phyloP scores from a whole-genome alignment of 176 grass and related monocot species.

The Aegilops longissima region DNA sequence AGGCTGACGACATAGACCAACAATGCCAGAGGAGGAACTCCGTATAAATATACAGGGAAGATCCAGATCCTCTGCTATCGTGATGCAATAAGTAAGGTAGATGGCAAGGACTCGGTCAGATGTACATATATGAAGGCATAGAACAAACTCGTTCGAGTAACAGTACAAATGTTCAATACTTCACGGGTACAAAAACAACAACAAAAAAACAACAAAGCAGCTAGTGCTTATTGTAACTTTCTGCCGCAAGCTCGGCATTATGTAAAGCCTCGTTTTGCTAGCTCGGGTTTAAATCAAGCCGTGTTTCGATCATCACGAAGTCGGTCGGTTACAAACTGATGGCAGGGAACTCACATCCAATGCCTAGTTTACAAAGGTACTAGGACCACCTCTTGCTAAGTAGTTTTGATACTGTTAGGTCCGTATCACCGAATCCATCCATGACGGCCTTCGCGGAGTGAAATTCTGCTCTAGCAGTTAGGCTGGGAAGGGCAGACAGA shows the following conservation, averaged over 20 bases:
- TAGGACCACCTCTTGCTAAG: constrained; percentile 57
- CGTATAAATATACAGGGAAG: background rate
- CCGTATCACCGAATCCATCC: constrained; percentile 73
- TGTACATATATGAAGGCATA: background rate
- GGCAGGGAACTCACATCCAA: background rate
- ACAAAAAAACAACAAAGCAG: background rate
- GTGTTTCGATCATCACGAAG: background rate
- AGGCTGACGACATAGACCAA: too few species aligned
- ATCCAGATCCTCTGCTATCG: background rate
- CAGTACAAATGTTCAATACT: background rate
- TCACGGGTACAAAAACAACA: background rate
- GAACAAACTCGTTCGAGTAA: background rate
- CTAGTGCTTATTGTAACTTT: background rate
- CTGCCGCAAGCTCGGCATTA: background rate
- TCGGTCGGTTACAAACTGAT: background rate
- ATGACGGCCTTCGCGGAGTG: constrained; percentile 61
- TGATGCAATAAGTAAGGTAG: background rate
- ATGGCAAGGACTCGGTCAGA: background rate
- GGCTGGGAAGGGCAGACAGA: too few species aligned
- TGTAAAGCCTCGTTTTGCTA: background rate
- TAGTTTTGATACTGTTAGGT: constrained; percentile 73
- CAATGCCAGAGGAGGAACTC: too few species aligned
- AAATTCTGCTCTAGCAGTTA: constrained; percentile 70
- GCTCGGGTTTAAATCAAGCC: background rate
- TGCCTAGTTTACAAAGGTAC: background rate